Conservation (phyloP, 768 basidiomycete species). For the Podaxis sp. region DNA sequence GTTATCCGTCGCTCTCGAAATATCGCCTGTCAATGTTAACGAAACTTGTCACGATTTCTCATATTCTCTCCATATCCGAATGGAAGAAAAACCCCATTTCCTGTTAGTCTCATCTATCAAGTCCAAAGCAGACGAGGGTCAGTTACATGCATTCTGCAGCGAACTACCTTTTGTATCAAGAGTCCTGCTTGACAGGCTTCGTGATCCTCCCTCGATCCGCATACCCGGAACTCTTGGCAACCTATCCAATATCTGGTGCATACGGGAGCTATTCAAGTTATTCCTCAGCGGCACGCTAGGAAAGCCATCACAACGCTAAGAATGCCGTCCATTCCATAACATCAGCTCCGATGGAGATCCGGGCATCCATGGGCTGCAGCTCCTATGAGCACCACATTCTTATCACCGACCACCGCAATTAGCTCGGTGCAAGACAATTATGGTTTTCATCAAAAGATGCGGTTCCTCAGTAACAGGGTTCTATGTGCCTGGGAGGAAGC, state of each 20-base stretch:
- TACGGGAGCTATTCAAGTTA: not conserved
- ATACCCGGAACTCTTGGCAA: not conserved
- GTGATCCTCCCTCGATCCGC: not conserved
- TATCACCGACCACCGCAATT: not conserved
- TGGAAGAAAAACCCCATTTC: conserved; percentile 2
- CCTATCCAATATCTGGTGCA: not conserved
- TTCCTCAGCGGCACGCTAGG: not conserved
- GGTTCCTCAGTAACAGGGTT: not conserved
- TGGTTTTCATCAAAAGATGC: not conserved
- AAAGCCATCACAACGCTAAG: not conserved
- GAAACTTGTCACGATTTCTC: conserved; percentile 12
- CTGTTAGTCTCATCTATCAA: not conserved
- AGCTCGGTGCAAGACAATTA: not conserved
- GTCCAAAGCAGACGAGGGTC: not conserved
- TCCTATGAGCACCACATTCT: not conserved
- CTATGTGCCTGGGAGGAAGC: not conserved
- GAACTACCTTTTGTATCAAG: not conserved
- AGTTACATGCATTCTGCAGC: not conserved
- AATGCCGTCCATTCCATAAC: not conserved
- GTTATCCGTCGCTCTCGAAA: conserved; percentile 28
- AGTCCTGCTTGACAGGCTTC: not conserved
- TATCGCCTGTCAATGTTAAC: conserved; percentile 19
- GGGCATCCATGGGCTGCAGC: not conserved
- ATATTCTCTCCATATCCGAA: conserved; percentile 1
- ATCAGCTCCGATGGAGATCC: not conserved